Percentiles rank a stretch among this genome's conserved stretches.
Evolutionary conservation across 768 basidiomycete genomes (phyloP).

Genomic region (Lentinula edodes): DNA sequence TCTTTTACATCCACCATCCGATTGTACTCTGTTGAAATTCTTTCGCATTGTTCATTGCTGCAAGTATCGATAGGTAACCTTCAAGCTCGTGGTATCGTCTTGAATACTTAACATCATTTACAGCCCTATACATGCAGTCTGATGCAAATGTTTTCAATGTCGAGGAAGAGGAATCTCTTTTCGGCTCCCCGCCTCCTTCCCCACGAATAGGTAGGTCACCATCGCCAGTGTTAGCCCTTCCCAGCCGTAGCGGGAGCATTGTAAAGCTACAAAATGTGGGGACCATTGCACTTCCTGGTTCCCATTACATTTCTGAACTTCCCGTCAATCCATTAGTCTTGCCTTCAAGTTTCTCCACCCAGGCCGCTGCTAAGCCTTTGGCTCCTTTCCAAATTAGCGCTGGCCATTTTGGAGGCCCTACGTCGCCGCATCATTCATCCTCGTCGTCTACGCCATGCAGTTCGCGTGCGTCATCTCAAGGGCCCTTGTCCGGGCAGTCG

Average conservation of each 20-base stretch:
- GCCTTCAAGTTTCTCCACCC: slow-evolving; percentile 37
- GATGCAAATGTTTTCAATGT: slow-evolving; percentile 1
- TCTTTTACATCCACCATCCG: too few species aligned
- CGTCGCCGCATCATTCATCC: slow-evolving; percentile 8
- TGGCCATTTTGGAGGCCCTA: neutral
- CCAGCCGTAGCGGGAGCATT: slow-evolving; percentile 32
- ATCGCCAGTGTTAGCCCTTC: slow-evolving; percentile 54
- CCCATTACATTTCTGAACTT: slow-evolving; percentile 85
- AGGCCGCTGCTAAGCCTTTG: slow-evolving; percentile 31
- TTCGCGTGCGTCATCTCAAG: slow-evolving; percentile 17
- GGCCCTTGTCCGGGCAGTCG: slow-evolving; percentile 15
- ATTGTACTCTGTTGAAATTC: neutral
- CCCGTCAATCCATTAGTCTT: slow-evolving; percentile 75
- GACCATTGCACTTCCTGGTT: slow-evolving; percentile 98
- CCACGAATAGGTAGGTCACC: slow-evolving; percentile 71
- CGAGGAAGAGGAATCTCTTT: slow-evolving; percentile 68
- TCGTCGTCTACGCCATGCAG: slow-evolving; percentile 11
- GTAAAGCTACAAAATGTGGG: slow-evolving; percentile 79
- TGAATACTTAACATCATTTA: neutral
- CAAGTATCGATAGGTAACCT: neutral
- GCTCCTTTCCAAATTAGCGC: slow-evolving; percentile 18
- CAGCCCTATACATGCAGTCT: neutral
- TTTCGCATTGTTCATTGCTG: neutral
- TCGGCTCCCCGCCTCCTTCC: slow-evolving; percentile 76
- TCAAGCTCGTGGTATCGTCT: too few species aligned